Evolutionary conservation across 441 rosid genomes (phyloP), one percentile per base, ranked within the genome.

Genomic region (Croton laevigatus): DNA sequence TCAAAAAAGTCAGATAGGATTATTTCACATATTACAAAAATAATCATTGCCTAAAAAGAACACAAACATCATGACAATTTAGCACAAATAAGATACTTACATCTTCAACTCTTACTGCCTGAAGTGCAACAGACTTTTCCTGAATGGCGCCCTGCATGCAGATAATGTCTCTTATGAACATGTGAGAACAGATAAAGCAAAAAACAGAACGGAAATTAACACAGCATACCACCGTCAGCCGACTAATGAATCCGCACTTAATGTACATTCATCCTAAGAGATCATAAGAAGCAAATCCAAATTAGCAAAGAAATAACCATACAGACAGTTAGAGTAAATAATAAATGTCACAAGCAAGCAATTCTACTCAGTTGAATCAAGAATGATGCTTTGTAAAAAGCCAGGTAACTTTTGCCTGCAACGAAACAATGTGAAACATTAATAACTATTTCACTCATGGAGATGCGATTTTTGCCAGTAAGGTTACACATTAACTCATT

Each of bases 201-300:
- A 48, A 59, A 46, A 55, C 13, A 61, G 13, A 57, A 73, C 14
- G 62, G 51, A 49, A 62, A 70, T 57, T 62, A 62, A 64, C 51
- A 66, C 62, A 53, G 57, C 73, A 85, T 86, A 95, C 98, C 97
- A 95, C 93, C 52, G 93, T 87, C 79, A 95, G 76, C 68, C 93
- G 86, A 75, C 82, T 85, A 79, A 92, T 88, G 65, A 95, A 86
- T 74, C 97, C 96, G 78, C 96, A 92, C 75, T 89, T 95, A 71
- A 94, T 95, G 89, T 92, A 84, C 97, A 92, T 87, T 95, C 99
- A 80, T 95, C 99, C 99, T 95, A 78, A 74, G 44, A 84, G 48
- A 81, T 59, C 36, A 76, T 44, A 37, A 61, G 52, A 59, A 53
- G 36, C 74, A 62, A 71, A 54, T 54, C 36, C 40, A 2, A 17